A percentile compares a stretch with the other conserved stretches of the same genome.
These are phyloP conservation scores for Collybiopsis luxurians DNA, from an alignment of 768 basidiomycete species.

Conservation along the genomic window DNA sequence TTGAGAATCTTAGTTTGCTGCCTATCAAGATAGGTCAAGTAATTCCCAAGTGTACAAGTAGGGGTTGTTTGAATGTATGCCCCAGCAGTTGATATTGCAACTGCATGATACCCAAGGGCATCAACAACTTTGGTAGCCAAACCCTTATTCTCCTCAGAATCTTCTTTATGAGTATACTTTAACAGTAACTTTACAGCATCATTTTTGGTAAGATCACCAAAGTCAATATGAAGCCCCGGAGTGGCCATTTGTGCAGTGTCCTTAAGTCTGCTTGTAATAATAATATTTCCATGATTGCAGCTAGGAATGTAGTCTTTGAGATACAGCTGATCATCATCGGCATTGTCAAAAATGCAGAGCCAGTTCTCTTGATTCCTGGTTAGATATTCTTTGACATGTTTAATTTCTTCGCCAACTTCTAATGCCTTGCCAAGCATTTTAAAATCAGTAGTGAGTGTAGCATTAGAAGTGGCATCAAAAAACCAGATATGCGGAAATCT, in stretches of 20 bases:
- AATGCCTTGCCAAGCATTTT: background rate
- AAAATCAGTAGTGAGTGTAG: constrained; percentile 5
- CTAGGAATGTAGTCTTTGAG: constrained; percentile 4
- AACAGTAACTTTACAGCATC: constrained; percentile 6
- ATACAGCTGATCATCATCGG: background rate
- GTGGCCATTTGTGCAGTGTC: constrained; percentile 1
- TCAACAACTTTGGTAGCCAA: constrained; percentile 5
- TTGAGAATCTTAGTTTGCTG: background rate
- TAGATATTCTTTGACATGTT: constrained; percentile 4
- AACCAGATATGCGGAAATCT: background rate
- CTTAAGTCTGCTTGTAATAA: constrained; percentile 11
- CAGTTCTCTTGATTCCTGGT: constrained; percentile 4
- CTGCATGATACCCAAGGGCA: background rate
- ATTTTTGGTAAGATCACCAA: background rate
- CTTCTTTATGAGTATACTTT: background rate
- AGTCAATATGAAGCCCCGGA: background rate
- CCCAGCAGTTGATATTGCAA: background rate
- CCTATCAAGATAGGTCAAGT: background rate
- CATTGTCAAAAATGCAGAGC: constrained; percentile 6
- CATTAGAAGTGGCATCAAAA: constrained; percentile 5
- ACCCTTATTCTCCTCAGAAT: background rate
- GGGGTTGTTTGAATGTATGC: background rate
- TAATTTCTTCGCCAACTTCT: background rate
- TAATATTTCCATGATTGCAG: constrained; percentile 10
- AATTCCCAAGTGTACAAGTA: background rate